phyloP scores from a whole-genome alignment of 805 yeast genomes.

The Hagleromyces aurorensis region DNA sequence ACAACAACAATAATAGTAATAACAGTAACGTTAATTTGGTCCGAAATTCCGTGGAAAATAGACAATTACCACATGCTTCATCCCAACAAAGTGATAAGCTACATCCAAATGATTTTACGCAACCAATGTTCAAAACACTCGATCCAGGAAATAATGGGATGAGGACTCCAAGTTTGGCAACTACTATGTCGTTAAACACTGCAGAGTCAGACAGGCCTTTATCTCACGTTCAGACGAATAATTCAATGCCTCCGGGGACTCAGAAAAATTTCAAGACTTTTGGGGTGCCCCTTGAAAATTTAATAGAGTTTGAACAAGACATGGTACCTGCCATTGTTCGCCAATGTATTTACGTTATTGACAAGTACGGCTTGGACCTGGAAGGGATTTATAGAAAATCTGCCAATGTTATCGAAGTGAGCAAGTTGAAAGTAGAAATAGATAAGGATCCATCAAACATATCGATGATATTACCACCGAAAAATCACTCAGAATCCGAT shows the following conservation, averaged over 20 bases:
- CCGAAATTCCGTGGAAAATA: background rate
- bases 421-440: constrained; percentile 61
- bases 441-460: constrained; percentile 68
- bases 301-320: constrained; percentile 77
- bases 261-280: constrained; percentile 46
- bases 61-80: constrained; percentile 4
- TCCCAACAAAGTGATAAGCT: background rate
- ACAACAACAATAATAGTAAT: constrained; percentile 5
- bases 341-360: constrained; percentile 81
- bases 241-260: constrained; percentile 33
- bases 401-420: constrained; percentile 69
- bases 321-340: constrained; percentile 87
- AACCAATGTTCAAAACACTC: constrained; percentile 15
- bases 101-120: constrained; percentile 1
- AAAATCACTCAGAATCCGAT: constrained; percentile 63
- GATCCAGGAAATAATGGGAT: constrained; percentile 23
- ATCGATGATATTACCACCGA: constrained; percentile 45
- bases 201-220: constrained; percentile 25
- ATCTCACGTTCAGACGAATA: constrained; percentile 29
- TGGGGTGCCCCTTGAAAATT: constrained; percentile 73
- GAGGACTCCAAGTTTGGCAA: constrained; percentile 24
- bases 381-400: constrained; percentile 88
- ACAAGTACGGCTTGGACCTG: constrained; percentile 70
- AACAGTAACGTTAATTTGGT: background rate
- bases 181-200: constrained; percentile 17